Base-by-base conservation (phyloP, 352 stramenopile species). In the Phytophthora hybrid region DNA sequence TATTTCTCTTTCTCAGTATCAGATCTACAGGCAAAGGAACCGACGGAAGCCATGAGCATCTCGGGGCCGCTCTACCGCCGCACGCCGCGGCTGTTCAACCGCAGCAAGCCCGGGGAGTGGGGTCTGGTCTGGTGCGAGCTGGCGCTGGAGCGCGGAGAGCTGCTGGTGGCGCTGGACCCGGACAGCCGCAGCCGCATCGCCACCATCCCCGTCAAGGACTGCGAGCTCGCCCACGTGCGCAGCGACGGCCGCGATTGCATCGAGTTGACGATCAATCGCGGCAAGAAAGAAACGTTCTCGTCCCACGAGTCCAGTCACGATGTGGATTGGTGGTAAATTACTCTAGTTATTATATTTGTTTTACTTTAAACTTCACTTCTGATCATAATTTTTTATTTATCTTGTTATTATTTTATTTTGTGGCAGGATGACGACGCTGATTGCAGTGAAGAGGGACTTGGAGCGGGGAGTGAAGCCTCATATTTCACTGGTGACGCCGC, bases 301-400 rank as follows among this genome's bases (percentile, higher is more conserved):
- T 95, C 90, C 6, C 86, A 93, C 58, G 86, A 93, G 65, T 93
- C 84, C 34, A 96, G 88, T 61, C 90, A 93, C 51, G 90, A 97
- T 56, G 83, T 95, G 13, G 90, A 97, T 74, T 97, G 88, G 88
- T 97, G 90, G 89, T 96, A 74, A 46, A 5, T 18, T 46, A 37
- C 5, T 13, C 19, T 56, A 51, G 3, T 14, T 66, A 66, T 11
- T 18, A 21, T 68, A 5, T 69, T 10, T 19, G n/a, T 31, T 46
- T 47, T 34, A 52, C 11, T 56, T 5, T 23, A 13, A 21, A 31
- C 10, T 29, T 54, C 14, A 51, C 13, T n/a, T n/a, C 44, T 51
- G 18, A 51, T 51, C 5, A 23, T 16, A 21, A 47, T 47, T 19
- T 18, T 47, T 16, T 41, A 31, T 47, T 47, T 51, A 11, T 11